Evolutionary conservation across 176 grass and related monocot genomes (phyloP).

Genomic region (Lolium perenne): DNA sequence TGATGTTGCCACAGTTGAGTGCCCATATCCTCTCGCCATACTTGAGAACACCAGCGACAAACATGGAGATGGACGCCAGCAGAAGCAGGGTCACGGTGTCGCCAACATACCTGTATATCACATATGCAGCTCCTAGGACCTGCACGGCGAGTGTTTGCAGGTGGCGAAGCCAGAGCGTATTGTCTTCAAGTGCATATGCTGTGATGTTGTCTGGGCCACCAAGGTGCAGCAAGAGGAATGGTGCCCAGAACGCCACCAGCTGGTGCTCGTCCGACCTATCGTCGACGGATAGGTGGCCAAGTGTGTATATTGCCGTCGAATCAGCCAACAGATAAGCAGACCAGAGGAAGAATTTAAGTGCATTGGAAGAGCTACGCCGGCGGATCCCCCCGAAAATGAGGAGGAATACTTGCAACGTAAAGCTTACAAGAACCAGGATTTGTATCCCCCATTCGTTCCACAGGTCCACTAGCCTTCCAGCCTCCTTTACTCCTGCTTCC

Average conservation of each 20-base stretch:
- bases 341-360: conserved; percentile 15
- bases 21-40: conserved; percentile 17
- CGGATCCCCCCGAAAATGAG: conserved; percentile 1
- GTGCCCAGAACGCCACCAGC: conserved; percentile 9
- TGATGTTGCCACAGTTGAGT: background rate
- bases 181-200: conserved; percentile 5
- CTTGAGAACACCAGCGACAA: background rate
- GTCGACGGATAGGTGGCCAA: conserved; percentile 6
- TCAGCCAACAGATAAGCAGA: background rate
- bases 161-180: background rate
- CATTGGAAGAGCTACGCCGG: conserved; percentile 1
- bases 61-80: background rate
- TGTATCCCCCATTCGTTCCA: conserved; percentile 2
- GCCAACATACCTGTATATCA: background rate
- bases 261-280: background rate
- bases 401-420: conserved; percentile 6
- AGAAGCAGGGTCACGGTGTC: background rate
- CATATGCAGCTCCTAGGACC: conserved; percentile 10
- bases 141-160: conserved; percentile 4
- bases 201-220: conserved; percentile 16
- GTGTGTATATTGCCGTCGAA: conserved; percentile 8
- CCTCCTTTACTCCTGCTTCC: background rate
- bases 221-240: conserved; percentile 10
- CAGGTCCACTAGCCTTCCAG: background rate
- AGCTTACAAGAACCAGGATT: conserved; percentile 10